A percentile compares a stretch with the other conserved stretches of the same genome.
Conservation (phyloP, 1,284 basidiomycete genomes). For the Macrocystidia cucumis region DNA sequence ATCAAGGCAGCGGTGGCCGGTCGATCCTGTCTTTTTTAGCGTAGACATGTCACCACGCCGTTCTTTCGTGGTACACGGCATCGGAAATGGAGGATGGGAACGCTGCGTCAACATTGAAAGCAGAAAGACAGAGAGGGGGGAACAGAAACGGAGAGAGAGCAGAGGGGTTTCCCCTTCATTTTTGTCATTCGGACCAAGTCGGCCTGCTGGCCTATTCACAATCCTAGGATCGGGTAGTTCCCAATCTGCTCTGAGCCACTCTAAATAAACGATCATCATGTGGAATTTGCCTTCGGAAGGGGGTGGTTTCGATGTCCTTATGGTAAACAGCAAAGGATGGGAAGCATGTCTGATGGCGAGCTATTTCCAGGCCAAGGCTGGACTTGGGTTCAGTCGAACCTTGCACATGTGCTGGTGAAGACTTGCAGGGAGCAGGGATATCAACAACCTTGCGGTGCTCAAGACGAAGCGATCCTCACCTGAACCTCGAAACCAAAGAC, state of each 20-base stretch:
- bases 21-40: slow-evolving; percentile 82
- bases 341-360: slow-evolving; percentile 88
- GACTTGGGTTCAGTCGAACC: slow-evolving; percentile 18
- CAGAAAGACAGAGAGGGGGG: background rate
- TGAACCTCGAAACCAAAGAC: slow-evolving; percentile 79
- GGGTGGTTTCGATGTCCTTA: slow-evolving; percentile 41
- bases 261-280: slow-evolving; percentile 48
- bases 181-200: slow-evolving; percentile 50
- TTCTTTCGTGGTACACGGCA: slow-evolving; percentile 76
- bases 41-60: slow-evolving; percentile 78
- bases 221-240: slow-evolving; percentile 38
- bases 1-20: slow-evolving; percentile 9
- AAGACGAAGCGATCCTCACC: slow-evolving; percentile 2
- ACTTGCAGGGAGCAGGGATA: slow-evolving; percentile 23
- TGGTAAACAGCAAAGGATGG: slow-evolving; percentile 66
- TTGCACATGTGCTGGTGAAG: slow-evolving; percentile 1
- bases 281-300: slow-evolving; percentile 53
- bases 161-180: slow-evolving; percentile 27
- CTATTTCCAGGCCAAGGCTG: slow-evolving; percentile 84
- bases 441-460: slow-evolving; percentile 58
- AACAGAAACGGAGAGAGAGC: slow-evolving; percentile 17
- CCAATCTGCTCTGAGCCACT: slow-evolving; percentile 58
- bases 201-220: slow-evolving; percentile 70
- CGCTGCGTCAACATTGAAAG: slow-evolving; percentile 7
- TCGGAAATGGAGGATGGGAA: slow-evolving; percentile 26